Evolutionary conservation across 225 moss, liverwort and hornwort species (phyloP).

Genomic region (Pleurozium schreberi): DNA sequence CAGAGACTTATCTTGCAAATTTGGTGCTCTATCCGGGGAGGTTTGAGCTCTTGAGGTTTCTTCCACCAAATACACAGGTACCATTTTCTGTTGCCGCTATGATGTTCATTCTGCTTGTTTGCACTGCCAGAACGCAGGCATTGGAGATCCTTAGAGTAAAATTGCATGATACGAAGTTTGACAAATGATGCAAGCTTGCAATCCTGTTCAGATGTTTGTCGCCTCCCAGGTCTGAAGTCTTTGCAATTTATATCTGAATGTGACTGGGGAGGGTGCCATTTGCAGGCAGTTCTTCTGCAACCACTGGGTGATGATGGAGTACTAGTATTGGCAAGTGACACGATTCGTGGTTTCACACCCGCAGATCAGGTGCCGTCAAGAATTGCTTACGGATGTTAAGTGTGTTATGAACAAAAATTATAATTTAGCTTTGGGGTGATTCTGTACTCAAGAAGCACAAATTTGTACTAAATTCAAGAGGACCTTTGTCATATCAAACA

Average conservation of each 20-base stretch:
- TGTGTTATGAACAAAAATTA: too few species aligned
- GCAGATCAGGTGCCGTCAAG: constrained; percentile 54
- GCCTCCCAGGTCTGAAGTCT: background rate
- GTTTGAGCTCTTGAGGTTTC: constrained; percentile 64
- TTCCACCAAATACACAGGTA: constrained; percentile 81
- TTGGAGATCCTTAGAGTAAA: background rate
- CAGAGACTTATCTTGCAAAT: constrained; percentile 89
- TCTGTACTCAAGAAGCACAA: too few species aligned
- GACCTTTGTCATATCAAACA: too few species aligned
- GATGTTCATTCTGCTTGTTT: background rate
- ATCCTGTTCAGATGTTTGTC: background rate
- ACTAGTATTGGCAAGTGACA: constrained; percentile 65
- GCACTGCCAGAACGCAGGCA: background rate
- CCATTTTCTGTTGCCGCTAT: background rate
- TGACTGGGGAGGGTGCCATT: background rate
- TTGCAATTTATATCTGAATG: background rate
- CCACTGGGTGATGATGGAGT: constrained; percentile 75
- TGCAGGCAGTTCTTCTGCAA: constrained; percentile 86
- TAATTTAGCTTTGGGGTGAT: too few species aligned
- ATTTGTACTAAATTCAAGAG: too few species aligned
- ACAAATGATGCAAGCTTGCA: background rate
- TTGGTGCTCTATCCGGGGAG: constrained; percentile 79
- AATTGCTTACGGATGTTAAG: background rate
- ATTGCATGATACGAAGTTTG: background rate
- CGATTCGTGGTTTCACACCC: constrained; percentile 79